Percentiles rank a stretch among this genome's conserved stretches.
Evolutionary conservation across 2,329 filamentous ascomycete genomes (phyloP).

Genomic region (Fusarium denticulatum): DNA sequence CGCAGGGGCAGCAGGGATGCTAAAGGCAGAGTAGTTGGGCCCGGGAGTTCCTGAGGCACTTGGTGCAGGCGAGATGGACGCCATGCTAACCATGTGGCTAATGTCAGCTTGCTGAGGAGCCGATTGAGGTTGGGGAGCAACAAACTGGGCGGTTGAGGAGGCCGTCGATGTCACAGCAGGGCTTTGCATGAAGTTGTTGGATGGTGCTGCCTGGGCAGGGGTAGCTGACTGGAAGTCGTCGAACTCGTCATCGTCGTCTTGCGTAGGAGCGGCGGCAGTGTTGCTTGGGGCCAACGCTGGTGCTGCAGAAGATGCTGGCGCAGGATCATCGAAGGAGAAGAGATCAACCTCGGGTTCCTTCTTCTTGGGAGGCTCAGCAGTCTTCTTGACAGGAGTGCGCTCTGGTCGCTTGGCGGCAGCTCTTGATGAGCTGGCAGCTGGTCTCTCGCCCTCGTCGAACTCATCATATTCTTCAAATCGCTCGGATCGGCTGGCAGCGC

Average conservation of each 20-base stretch:
- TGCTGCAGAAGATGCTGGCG: conserved; percentile 58
- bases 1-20: conserved; percentile 49
- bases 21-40: conserved; percentile 72
- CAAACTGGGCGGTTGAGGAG: conserved; percentile 73
- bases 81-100: conserved; percentile 80
- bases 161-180: conserved; percentile 62
- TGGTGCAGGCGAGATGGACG: conserved; percentile 80
- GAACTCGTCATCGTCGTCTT: conserved; percentile 83
- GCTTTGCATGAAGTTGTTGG: conserved; percentile 50
- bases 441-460: conserved; percentile 78
- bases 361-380: conserved; percentile 75
- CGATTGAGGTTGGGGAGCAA: conserved; percentile 85
- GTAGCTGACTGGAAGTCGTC: conserved; percentile 96
- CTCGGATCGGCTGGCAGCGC: conserved; percentile 67
- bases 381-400: conserved; percentile 51
- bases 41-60: conserved; percentile 65
- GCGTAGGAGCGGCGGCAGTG: conserved; percentile 40
- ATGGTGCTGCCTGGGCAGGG: conserved; percentile 61
- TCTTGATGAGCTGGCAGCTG: conserved; percentile 59
- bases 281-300: conserved; percentile 52
- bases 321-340: conserved; percentile 88
- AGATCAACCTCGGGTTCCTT: conserved; percentile 92
- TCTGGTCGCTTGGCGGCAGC: conserved; percentile 48
- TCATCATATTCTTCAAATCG: conserved; percentile 98
- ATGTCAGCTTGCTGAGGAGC: conserved; percentile 82